Conservation (phyloP, 768 basidiomycete genomes). For the Tephrocybe rancida region DNA sequence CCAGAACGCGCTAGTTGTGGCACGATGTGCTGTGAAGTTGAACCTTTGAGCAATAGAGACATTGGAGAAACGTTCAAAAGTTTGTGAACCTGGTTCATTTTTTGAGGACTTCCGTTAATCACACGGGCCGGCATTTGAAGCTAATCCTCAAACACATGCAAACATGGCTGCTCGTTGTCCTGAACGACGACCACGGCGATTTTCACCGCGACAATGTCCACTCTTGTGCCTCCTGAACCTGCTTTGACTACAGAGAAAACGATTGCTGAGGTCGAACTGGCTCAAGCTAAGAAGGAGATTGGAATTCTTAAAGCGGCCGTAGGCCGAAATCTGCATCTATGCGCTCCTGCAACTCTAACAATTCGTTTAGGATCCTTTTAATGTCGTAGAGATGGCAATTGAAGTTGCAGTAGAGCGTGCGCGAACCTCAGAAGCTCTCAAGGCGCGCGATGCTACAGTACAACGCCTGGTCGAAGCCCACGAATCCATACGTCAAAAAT, state of each 20-base stretch:
- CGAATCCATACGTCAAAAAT: slow-evolving; percentile 62
- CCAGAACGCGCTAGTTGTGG: slow-evolving; percentile 5
- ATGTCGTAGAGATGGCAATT: slow-evolving; percentile 53
- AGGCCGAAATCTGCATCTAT: slow-evolving; percentile 12
- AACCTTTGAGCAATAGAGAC: slow-evolving; percentile 10
- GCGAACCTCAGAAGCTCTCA: slow-evolving; percentile 57
- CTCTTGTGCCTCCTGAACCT: neutral
- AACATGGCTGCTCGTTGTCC: slow-evolving; percentile 6
- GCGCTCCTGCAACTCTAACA: slow-evolving; percentile 4
- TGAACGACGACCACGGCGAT: slow-evolving; percentile 6
- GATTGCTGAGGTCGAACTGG: slow-evolving; percentile 2
- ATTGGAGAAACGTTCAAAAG: slow-evolving; percentile 2
- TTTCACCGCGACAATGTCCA: neutral
- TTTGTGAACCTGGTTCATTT: neutral
- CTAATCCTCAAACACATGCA: slow-evolving; percentile 8
- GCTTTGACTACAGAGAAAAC: neutral
- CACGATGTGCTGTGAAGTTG: slow-evolving; percentile 6
- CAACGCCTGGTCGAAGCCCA: slow-evolving; percentile 62
- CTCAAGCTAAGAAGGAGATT: slow-evolving; percentile 16
- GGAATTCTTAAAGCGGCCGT: slow-evolving; percentile 19
- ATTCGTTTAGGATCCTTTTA: slow-evolving; percentile 43
- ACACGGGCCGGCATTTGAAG: neutral
- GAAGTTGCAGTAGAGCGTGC: slow-evolving; percentile 55
- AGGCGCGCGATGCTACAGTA: slow-evolving; percentile 65
- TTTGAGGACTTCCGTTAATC: neutral